Evolutionary conservation across 176 grass and related monocot species (phyloP).

Genomic region (Sorghum bicolor): DNA sequence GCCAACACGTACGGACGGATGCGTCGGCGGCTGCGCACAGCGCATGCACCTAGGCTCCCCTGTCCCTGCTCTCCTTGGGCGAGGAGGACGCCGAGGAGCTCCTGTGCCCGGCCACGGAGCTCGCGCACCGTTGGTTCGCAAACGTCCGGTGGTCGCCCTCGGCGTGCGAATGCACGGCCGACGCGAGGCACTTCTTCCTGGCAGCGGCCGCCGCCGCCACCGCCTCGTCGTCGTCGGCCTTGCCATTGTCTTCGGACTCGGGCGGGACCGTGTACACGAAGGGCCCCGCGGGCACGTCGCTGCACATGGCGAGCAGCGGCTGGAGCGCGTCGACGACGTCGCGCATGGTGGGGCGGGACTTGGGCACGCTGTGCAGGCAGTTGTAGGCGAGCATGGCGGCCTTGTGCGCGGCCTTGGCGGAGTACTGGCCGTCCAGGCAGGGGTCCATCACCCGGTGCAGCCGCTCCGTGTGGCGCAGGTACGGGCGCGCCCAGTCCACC

Average conservation of each 20-base stretch:
- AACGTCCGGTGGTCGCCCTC: not conserved
- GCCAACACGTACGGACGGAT: no score
- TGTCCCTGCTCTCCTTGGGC: constrained; percentile 30
- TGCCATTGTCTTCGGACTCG: not conserved
- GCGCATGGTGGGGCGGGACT: constrained; percentile 54
- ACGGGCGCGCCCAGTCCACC: constrained; percentile 52
- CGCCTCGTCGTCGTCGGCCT: not conserved
- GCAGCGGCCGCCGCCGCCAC: not conserved
- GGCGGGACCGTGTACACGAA: constrained; percentile 41
- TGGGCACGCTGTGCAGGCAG: constrained; percentile 51
- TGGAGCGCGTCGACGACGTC: constrained; percentile 57
- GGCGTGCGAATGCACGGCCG: constrained; percentile 26
- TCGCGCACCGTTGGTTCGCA: constrained; percentile 14
- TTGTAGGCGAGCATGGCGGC: constrained; percentile 43
- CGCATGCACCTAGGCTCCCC: not conserved
- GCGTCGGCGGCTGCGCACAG: not conserved
- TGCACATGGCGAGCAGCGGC: constrained; percentile 32
- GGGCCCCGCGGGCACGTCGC: constrained; percentile 28
- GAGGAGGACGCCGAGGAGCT: constrained; percentile 28
- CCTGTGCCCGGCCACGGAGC: constrained; percentile 30
- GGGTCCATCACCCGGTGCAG: constrained; percentile 67
- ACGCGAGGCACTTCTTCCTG: constrained; percentile 6
- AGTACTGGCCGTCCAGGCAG: constrained; percentile 55
- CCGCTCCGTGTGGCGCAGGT: constrained; percentile 42
- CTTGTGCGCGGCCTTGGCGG: constrained; percentile 24